A percentile compares a stretch with the other conserved stretches of the same genome.
phyloP scores from a whole-genome alignment of 768 basidiomycete genomes.

The Tylopilus cervinicoccineus region DNA sequence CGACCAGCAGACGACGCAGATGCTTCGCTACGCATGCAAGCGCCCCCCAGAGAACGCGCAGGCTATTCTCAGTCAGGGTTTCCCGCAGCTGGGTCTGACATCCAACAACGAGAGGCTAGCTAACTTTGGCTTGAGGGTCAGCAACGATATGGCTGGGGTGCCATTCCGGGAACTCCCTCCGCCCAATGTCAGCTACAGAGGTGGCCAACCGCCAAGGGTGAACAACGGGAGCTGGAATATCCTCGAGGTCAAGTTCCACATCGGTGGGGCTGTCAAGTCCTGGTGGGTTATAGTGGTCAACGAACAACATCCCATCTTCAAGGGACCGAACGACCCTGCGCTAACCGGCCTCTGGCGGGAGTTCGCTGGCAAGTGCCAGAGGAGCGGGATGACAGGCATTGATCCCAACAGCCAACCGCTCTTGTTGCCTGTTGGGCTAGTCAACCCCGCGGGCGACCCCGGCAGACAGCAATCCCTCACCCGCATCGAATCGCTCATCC shows the following conservation, averaged over 20 bases:
- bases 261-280: slow-evolving; percentile 43
- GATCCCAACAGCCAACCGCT: slow-evolving; percentile 34
- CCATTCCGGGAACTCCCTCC: slow-evolving; percentile 62
- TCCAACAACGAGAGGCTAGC: slow-evolving; percentile 36
- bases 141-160: slow-evolving; percentile 54
- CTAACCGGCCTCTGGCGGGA: slow-evolving; percentile 44
- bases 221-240: slow-evolving; percentile 76
- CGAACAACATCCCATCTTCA: slow-evolving; percentile 41
- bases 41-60: slow-evolving; percentile 56
- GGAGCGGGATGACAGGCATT: slow-evolving; percentile 67
- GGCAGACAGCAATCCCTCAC: slow-evolving; percentile 36
- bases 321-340: slow-evolving; percentile 29
- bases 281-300: slow-evolving; percentile 70
- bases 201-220: slow-evolving; percentile 39
- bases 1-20: slow-evolving; percentile 58
- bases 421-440: slow-evolving; percentile 27
- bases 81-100: slow-evolving; percentile 50
- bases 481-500: slow-evolving; percentile 41
- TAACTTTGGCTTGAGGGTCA: slow-evolving; percentile 59
- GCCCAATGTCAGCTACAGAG: slow-evolving; percentile 54
- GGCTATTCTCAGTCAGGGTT: slow-evolving; percentile 54
- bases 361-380: slow-evolving; percentile 52
- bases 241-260: slow-evolving; percentile 63
- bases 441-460: slow-evolving; percentile 25
- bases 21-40: slow-evolving; percentile 69